Conservation (phyloP, 2,329 filamentous ascomycete genomes). For the Penicillium aurantiogriseum region DNA sequence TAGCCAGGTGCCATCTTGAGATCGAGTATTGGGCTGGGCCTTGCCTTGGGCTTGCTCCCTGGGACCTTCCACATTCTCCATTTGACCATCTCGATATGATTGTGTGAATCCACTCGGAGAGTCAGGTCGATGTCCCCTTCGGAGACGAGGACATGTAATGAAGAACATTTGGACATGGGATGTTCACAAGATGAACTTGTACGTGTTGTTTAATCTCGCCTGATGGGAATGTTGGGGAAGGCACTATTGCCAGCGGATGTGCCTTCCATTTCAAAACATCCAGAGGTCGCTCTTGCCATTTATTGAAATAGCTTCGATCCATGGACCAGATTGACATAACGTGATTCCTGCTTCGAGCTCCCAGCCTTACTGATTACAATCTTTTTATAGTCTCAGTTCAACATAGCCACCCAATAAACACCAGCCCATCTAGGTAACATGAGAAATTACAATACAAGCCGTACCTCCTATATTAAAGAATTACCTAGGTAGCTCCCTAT, state of each 20-base stretch:
- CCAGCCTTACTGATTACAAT: too few species aligned
- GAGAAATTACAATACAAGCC: too few species aligned
- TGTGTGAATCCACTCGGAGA: conserved; percentile 16
- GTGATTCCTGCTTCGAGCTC: too few species aligned
- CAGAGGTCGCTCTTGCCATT: background rate
- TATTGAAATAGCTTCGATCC: background rate
- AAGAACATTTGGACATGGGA: conserved; percentile 21
- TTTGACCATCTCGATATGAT: conserved; percentile 12
- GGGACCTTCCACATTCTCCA: background rate
- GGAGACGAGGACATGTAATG: conserved; percentile 28
- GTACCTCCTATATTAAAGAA: too few species aligned
- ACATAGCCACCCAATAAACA: too few species aligned
- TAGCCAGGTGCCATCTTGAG: background rate
- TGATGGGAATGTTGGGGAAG: background rate
- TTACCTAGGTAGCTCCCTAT: too few species aligned
- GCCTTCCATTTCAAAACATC: background rate
- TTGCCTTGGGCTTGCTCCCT: conserved; percentile 15
- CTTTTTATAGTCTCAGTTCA: too few species aligned
- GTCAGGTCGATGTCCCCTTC: conserved; percentile 16
- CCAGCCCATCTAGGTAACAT: too few species aligned
- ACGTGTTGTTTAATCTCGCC: background rate
- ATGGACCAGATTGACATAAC: background rate
- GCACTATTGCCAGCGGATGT: background rate
- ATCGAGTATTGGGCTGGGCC: background rate
- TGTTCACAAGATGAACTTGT: background rate